Evolutionary conservation across 192 early-diverging fungal genomes (phyloP), one percentile per base, ranked within the genome.

Genomic region (Tieghemiomyces parasiticus): DNA sequence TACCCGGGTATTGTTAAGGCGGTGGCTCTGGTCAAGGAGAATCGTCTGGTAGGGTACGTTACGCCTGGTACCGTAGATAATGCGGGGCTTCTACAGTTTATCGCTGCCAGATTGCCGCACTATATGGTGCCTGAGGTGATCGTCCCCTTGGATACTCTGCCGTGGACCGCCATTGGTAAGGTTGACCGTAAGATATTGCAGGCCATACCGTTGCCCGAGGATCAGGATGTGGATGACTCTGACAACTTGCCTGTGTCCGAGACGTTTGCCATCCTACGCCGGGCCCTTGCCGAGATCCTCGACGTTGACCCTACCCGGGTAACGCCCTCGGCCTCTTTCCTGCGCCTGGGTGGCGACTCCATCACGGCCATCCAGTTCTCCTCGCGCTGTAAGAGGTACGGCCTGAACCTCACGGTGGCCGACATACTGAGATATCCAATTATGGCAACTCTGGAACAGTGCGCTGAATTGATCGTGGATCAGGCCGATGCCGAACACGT

Each of bases 291-390:
- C n/a, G 14, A 22, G 10, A 25, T n/a, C 13, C 24, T 25, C 6
- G n/a, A 25, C 6, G 6, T 48, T 25, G 24, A 25, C 13, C 24
- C 13, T 48, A 14, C 4, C 9, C 47, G 47, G 24, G 22, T 48
- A 9, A 14, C 20, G 20, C 13, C 47, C 24, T 22, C 20, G n/a
- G 24, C 4, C 47, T 14, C 61, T 24, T 74, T 72, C 50, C 72
- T 68, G 44, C 49, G 60, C 13, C 42, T 68, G 3, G 72, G 69
- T 1, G 66, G 68, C 20, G 69, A 72, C 51, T 68, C 63, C 29
- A 46, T 71, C 16, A 34, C 25, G 3, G 46, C 60, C 13, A 67
- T 64, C 45, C 33, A 24, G 4, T 20, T 67, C 14, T 1, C 22
- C 61, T n/a, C n/a, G n/a, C n/a, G n/a, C n/a, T n/a, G n/a, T n/a